Evolutionary conservation across 2,329 filamentous ascomycete species (phyloP).

Genomic region (Pyricularia sp.): DNA sequence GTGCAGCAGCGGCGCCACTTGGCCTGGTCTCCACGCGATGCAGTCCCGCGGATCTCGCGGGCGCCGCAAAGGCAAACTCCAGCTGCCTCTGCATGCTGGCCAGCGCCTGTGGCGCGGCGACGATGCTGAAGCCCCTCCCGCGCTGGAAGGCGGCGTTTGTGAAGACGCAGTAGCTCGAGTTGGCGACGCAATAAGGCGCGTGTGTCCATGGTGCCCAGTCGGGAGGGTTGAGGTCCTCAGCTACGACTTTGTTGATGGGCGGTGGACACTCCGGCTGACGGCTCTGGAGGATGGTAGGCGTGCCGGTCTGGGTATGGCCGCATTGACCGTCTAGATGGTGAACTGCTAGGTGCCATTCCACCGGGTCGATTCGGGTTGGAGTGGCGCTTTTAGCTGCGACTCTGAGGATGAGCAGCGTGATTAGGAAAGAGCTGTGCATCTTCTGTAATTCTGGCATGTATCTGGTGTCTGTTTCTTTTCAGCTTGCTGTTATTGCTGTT

Average conservation of each 20-base stretch:
- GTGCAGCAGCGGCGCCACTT: too few species aligned
- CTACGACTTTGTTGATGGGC: not conserved
- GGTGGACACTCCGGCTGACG: not conserved
- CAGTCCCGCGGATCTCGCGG: not conserved
- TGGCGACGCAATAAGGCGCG: slow-evolving; percentile 13
- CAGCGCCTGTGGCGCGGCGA: slow-evolving; percentile 22
- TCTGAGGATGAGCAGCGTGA: not conserved
- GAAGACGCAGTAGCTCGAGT: slow-evolving; percentile 16
- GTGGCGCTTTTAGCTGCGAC: not conserved
- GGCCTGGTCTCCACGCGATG: too few species aligned
- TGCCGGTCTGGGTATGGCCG: not conserved
- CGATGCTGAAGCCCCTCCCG: slow-evolving; percentile 10
- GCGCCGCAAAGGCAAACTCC: slow-evolving; percentile 11
- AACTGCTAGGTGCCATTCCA: not conserved
- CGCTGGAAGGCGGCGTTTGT: slow-evolving; percentile 12
- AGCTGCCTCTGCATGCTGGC: slow-evolving; percentile 17
- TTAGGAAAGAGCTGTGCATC: not conserved
- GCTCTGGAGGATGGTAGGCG: not conserved
- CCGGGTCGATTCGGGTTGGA: not conserved
- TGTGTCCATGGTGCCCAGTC: slow-evolving; percentile 18
- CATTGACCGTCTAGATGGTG: not conserved
- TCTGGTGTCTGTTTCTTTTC: too few species aligned
- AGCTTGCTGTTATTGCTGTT: too few species aligned
- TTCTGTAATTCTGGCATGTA: not conserved
- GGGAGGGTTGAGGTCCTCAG: not conserved